Conservation (phyloP, 192 early-diverging fungal genomes). For the Rhizophlyctis rosea region DNA sequence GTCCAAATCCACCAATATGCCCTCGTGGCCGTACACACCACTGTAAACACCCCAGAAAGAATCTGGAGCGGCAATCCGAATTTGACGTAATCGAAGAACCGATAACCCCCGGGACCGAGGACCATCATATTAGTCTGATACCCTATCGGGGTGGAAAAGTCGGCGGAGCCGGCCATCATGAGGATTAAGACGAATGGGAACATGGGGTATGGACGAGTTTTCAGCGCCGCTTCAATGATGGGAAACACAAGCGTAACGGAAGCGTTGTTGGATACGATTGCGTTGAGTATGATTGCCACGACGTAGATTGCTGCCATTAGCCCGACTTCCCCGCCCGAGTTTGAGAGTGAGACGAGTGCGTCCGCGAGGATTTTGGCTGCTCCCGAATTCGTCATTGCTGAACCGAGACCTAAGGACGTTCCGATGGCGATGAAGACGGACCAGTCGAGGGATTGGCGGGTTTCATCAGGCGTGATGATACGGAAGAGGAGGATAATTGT, state of each 20-base stretch:
- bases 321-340: neutral
- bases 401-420: constrained; percentile 9
- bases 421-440: constrained; percentile 10
- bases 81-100: constrained; percentile 8
- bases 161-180: constrained; percentile 17
- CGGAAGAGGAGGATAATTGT: neutral
- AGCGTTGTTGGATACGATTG: constrained; percentile 15
- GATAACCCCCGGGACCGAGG: constrained; percentile 6
- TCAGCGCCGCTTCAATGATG: constrained; percentile 12
- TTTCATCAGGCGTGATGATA: constrained; percentile 8
- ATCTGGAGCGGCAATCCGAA: constrained; percentile 10
- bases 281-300: constrained; percentile 14
- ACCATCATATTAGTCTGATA: constrained; percentile 15
- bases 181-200: constrained; percentile 11
- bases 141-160: constrained; percentile 11
- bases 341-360: constrained; percentile 5
- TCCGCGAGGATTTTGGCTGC: constrained; percentile 14
- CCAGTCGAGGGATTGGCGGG: constrained; percentile 10
- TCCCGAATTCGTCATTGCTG: constrained; percentile 14
- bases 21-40: too few species aligned
- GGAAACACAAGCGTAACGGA: constrained; percentile 13
- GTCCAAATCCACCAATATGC: too few species aligned
- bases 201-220: neutral
- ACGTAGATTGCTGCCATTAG: constrained; percentile 11
- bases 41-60: neutral